Evolutionary conservation across 1,284 basidiomycete genomes (phyloP).

Genomic region (Melanopsichium pennsylvanicum): DNA sequence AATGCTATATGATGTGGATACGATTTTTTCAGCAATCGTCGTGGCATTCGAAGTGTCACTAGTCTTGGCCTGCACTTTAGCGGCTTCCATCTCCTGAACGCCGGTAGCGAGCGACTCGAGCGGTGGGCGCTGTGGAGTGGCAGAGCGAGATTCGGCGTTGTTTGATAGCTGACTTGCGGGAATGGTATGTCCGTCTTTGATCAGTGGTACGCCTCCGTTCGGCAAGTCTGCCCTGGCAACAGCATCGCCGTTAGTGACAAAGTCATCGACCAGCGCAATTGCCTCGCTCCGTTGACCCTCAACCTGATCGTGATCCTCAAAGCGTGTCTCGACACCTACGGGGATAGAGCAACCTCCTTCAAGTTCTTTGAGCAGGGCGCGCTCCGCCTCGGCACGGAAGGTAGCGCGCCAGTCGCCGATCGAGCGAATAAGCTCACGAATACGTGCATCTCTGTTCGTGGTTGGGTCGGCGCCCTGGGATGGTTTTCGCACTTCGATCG

Average conservation of each 20-base stretch:
- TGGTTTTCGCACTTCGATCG: constrained; percentile 79
- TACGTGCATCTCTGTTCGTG: constrained; percentile 57
- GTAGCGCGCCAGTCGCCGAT: constrained; percentile 63
- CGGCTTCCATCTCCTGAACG: constrained; percentile 24
- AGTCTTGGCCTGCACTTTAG: constrained; percentile 6
- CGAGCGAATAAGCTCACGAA: constrained; percentile 51
- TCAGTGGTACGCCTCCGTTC: constrained; percentile 32
- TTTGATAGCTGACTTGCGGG: constrained; percentile 34
- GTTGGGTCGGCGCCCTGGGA: constrained; percentile 38
- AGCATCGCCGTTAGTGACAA: constrained; percentile 34
- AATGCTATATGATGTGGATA: constrained; percentile 38
- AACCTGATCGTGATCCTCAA: constrained; percentile 57
- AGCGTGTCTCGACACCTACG: constrained; percentile 79
- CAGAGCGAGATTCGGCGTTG: background rate
- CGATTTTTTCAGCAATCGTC: constrained; percentile 44
- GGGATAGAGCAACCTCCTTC: constrained; percentile 98
- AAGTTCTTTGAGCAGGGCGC: constrained; percentile 82
- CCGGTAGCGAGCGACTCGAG: constrained; percentile 41
- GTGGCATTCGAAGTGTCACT: constrained; percentile 1
- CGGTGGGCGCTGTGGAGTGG: constrained; percentile 20
- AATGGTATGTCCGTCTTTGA: constrained; percentile 49
- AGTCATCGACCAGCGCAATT: constrained; percentile 37
- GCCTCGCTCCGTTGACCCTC: constrained; percentile 58
- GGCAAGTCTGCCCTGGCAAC: constrained; percentile 29
- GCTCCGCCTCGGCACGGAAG: constrained; percentile 70